These are phyloP conservation scores for Aspergillus hortae DNA, from an alignment of 2,329 filamentous ascomycete species.

Conservation along the genomic window DNA sequence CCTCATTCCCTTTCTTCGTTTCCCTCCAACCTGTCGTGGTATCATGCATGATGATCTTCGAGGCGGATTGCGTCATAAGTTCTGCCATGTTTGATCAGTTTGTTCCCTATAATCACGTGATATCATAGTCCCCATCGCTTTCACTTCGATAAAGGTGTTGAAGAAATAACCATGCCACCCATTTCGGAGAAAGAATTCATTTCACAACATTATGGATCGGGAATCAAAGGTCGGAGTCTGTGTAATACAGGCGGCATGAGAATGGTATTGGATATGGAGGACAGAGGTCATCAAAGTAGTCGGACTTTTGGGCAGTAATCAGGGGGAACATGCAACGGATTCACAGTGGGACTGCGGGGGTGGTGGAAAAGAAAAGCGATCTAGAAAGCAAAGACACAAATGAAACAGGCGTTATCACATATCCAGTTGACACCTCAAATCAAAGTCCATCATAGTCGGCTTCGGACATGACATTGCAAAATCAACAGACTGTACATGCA, in stretches of 20 bases:
- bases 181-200: not conserved
- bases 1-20: too few species aligned
- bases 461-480: not conserved
- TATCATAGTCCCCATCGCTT: too few species aligned
- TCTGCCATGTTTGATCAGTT: not conserved
- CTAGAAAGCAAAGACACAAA: conserved; percentile 11
- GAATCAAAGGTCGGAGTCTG: conserved; percentile 2
- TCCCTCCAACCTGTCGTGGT: too few species aligned
- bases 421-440: conserved; percentile 13
- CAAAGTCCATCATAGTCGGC: not conserved
- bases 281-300: not conserved
- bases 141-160: too few species aligned
- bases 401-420: conserved; percentile 22
- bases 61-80: not conserved
- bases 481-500: not conserved
- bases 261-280: not conserved
- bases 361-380: conserved; percentile 8
- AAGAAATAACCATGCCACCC: too few species aligned
- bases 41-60: too few species aligned
- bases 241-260: conserved; percentile 2
- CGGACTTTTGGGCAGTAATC: conserved; percentile 6
- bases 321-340: conserved; percentile 1
- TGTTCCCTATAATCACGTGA: not conserved
- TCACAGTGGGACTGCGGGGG: conserved; percentile 1
- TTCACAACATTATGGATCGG: conserved; percentile 1